Evolutionary conservation across 495 filamentous ascomycete species (phyloP).

Genomic region (Aspergillus campestris): DNA sequence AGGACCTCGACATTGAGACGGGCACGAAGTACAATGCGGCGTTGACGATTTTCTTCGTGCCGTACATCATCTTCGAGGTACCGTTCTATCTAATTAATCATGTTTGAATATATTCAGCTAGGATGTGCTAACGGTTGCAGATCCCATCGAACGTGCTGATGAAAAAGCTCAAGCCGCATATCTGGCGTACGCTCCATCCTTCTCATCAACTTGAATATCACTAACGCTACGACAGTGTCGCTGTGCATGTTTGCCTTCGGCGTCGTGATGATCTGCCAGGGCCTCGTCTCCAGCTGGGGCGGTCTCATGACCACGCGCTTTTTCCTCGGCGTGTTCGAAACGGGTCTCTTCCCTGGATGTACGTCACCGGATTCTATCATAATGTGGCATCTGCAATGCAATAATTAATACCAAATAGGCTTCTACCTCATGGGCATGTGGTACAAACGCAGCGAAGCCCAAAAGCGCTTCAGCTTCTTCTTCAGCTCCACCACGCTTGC

Average conservation of each 20-base stretch:
- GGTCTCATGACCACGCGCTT: slow-evolving; percentile 69
- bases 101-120: too few relatives aligned
- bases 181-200: slow-evolving; percentile 44
- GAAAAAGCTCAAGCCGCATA: slow-evolving; percentile 58
- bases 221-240: slow-evolving; percentile 30
- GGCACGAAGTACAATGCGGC: slow-evolving; percentile 55
- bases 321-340: slow-evolving; percentile 75
- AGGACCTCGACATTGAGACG: slow-evolving; percentile 45
- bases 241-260: slow-evolving; percentile 74
- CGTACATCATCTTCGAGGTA: slow-evolving; percentile 57
- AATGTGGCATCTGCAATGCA: slow-evolving; percentile 7
- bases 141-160: slow-evolving; percentile 73
- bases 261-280: slow-evolving; percentile 60
- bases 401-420: too few relatives aligned
- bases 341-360: slow-evolving; percentile 65
- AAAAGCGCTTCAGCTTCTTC: slow-evolving; percentile 82
- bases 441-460: slow-evolving; percentile 79
- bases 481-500: slow-evolving; percentile 72
- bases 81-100: too few relatives aligned
- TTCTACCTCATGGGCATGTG: slow-evolving; percentile 79
- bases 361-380: slow-evolving; percentile 1
- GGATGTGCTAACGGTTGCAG: slow-evolving; percentile 4
- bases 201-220: not conserved
- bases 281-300: slow-evolving; percentile 61
- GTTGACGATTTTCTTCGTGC: slow-evolving; percentile 71